Evolutionary conservation across 148 eudicot species (phyloP).

Genomic region (Camellia lanceoleosa): DNA sequence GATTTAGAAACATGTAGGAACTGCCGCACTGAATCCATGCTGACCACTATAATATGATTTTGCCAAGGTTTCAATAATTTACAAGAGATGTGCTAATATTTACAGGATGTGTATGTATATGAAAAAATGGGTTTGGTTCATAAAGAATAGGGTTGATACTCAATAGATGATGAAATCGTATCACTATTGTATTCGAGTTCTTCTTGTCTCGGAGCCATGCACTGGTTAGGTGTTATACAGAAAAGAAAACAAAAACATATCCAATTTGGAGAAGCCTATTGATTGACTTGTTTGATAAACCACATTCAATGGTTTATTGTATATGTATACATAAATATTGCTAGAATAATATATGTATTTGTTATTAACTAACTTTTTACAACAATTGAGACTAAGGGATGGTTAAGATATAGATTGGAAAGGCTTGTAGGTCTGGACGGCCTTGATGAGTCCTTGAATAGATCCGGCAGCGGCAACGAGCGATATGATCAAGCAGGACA

Average conservation of each 20-base stretch:
- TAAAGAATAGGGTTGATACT: background rate
- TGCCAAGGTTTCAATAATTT: background rate
- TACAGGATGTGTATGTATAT: background rate
- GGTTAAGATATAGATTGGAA: constrained; percentile 23
- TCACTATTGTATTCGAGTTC: too few relatives aligned
- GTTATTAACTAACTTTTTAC: background rate
- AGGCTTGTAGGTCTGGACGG: constrained; percentile 20
- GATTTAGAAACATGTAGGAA: background rate
- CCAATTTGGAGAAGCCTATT: background rate
- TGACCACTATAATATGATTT: background rate
- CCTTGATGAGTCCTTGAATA: constrained; percentile 35
- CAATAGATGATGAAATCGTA: too few relatives aligned
- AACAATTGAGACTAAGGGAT: background rate
- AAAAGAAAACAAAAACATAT: background rate
- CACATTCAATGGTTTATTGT: too few relatives aligned
- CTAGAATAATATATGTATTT: background rate
- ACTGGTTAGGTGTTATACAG: too few relatives aligned
- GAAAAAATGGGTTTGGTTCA: background rate
- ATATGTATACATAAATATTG: too few relatives aligned
- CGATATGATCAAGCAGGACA: constrained; percentile 41
- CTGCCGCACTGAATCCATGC: background rate
- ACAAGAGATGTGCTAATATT: background rate
- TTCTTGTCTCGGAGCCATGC: too few relatives aligned
- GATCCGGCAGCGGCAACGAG: constrained; percentile 50
- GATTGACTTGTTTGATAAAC: background rate